Conservation (phyloP, 805 yeast species). For the Schizosaccharomyces osmophilus region DNA sequence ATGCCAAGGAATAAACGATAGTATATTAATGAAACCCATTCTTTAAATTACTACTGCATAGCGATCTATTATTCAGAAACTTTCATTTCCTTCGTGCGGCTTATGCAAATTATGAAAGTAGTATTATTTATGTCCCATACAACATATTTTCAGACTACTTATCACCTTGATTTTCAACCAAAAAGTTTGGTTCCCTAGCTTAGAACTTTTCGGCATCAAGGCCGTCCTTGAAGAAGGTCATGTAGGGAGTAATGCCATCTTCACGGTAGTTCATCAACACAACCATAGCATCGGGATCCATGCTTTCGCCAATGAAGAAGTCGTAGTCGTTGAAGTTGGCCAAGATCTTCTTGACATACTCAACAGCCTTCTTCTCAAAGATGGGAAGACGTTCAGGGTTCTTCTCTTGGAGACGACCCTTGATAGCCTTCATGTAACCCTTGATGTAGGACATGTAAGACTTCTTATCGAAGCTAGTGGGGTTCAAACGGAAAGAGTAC, state of each 20-base stretch:
- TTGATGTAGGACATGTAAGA: slow-evolving; percentile 89
- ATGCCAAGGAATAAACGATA: too few relatives aligned
- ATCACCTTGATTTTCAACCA: not conserved
- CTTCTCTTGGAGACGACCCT: slow-evolving; percentile 70
- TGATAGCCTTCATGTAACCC: slow-evolving; percentile 91
- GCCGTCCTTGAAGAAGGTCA: slow-evolving; percentile 98
- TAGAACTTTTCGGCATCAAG: slow-evolving; percentile 14
- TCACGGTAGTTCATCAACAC: slow-evolving; percentile 98
- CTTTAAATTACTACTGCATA: too few relatives aligned
- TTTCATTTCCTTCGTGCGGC: too few relatives aligned
- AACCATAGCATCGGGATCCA: slow-evolving; percentile 99
- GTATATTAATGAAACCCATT: too few relatives aligned
- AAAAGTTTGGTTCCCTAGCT: not conserved
- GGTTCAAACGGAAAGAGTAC: slow-evolving; percentile 93
- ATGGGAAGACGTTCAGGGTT: slow-evolving; percentile 67
- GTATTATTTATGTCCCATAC: too few relatives aligned
- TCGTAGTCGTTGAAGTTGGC: slow-evolving; percentile 97
- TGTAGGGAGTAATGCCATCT: slow-evolving; percentile 95
- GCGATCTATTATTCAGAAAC: too few relatives aligned
- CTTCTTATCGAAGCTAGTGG: slow-evolving; percentile 91
- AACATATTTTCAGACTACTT: too few relatives aligned
- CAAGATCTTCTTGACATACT: slow-evolving; percentile 88
- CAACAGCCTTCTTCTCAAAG: slow-evolving; percentile 92
- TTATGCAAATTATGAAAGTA: too few relatives aligned
- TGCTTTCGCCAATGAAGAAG: slow-evolving; percentile 97